Base-by-base conservation (phyloP, 1,139 yeast species). In the Pneumocystis murina region DNA sequence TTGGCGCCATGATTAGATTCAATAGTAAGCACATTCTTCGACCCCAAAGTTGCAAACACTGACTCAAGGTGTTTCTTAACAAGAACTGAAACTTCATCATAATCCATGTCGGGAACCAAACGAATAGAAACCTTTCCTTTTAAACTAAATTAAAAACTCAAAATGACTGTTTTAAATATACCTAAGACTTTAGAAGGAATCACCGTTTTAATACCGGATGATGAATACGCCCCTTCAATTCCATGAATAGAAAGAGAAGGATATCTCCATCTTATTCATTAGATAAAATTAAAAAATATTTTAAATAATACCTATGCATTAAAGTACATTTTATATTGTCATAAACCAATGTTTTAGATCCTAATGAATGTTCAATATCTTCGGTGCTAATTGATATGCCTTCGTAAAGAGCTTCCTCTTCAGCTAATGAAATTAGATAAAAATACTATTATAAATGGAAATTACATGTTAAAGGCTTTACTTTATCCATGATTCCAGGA, bases 221-320 rank as follows among this genome's bases (percentile, higher is more conserved):
- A 92, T 64, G 86, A 85, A 75, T 92, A 92, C 8, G 98, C 99
- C 1, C 60, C 60, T 77, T 92, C 98, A 67, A 92, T 82, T 70
- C 99, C 99, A 76, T 92, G 99, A 68, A 92, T 77, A 5, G 97
- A 90, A 72, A 92, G 80, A 24, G 98, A 90, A 66, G 99, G 97
- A 78, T 80, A 89, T 33, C 40, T 48, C 59, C 60, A 58, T 48
- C 55, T 48, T 48, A 48, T 14, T 48, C 16, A 24, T 48, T 48
- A 48, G 28, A 48, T 48, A 48, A 48, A 6, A 20, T 3, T 40
- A 40, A 12, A 43, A 48, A 48, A 24, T 24, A 48, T 20, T 24
- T 10, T 16, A 48, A 48, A 48, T 48, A 48, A 48, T 48, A 48
- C 60, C 43, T 58, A 76, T 92, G 97, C 86, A 90, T 92, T 72